Conservation (phyloP, 73 alveolate genomes). For the Paramecium octaurelia region DNA sequence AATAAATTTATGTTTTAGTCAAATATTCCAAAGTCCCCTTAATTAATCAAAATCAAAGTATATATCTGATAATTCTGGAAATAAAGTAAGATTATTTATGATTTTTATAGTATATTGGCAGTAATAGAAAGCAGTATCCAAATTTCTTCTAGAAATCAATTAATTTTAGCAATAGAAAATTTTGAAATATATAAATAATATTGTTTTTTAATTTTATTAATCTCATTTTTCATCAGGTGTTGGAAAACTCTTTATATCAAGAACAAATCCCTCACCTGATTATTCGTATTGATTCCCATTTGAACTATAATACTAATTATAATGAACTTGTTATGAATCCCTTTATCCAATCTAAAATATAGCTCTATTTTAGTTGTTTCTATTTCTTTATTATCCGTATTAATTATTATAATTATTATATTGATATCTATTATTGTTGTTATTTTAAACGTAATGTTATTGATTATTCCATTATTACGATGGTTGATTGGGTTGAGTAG, state of each 20-base stretch:
- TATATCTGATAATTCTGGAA: background rate
- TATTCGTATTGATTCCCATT: background rate
- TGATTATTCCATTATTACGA: background rate
- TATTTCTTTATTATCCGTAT: background rate
- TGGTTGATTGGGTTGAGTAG: background rate
- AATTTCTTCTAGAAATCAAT: background rate
- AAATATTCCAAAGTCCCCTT: background rate
- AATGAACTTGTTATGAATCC: background rate
- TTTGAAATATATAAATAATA: background rate
- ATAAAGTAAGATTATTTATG: background rate
- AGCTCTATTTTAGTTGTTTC: background rate
- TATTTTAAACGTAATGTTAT: background rate
- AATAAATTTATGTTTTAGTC: background rate
- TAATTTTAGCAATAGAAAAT: background rate
- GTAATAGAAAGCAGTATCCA: background rate
- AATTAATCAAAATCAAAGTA: background rate
- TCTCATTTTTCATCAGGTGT: constrained; percentile 26
- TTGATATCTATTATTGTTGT: background rate
- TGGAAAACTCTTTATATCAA: constrained; percentile 10
- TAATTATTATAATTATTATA: background rate
- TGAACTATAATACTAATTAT: background rate
- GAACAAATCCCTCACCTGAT: constrained; percentile 25
- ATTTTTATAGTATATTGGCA: background rate
- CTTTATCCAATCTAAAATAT: background rate
- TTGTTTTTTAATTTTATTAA: background rate